phyloP scores from a whole-genome alignment of 495 filamentous ascomycete species.

The Penicillium desertorum region DNA sequence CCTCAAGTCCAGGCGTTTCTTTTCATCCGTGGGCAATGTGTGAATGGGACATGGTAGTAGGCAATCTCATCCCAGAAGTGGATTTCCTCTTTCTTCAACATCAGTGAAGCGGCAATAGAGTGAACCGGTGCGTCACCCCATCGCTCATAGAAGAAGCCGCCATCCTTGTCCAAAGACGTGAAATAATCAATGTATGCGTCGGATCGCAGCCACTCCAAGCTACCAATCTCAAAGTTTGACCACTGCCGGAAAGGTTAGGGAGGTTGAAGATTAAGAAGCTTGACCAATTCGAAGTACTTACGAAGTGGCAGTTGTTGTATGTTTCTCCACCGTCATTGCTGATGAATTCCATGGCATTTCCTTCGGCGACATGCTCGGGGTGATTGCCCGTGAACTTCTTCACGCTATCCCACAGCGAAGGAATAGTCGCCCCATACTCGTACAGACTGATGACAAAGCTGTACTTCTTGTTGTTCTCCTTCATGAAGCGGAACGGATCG shows the following conservation, averaged over 20 bases:
- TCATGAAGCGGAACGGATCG: constrained; percentile 85
- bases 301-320: constrained; percentile 97
- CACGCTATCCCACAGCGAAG: constrained; percentile 88
- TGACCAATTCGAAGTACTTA: constrained; percentile 48
- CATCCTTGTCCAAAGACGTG: constrained; percentile 71
- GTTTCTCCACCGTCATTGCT: constrained; percentile 85
- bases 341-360: constrained; percentile 86
- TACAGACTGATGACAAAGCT: constrained; percentile 87
- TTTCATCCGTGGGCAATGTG: constrained; percentile 88
- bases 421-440: constrained; percentile 95
- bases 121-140: constrained; percentile 93
- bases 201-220: constrained; percentile 78
- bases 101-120: constrained; percentile 85
- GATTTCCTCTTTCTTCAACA: constrained; percentile 87
- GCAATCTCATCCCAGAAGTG: constrained; percentile 99
- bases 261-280: neutral
- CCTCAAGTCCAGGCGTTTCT: constrained; percentile 73
- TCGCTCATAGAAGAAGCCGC: constrained; percentile 90
- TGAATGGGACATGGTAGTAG: constrained; percentile 98
- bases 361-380: constrained; percentile 80
- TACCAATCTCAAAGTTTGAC: constrained; percentile 92
- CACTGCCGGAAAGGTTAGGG: constrained; percentile 52
- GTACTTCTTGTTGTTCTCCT: constrained; percentile 86
- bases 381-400: constrained; percentile 87
- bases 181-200: constrained; percentile 80